Conservation (phyloP, 176 grass and related monocot species). For the Ensete ventricosum region DNA sequence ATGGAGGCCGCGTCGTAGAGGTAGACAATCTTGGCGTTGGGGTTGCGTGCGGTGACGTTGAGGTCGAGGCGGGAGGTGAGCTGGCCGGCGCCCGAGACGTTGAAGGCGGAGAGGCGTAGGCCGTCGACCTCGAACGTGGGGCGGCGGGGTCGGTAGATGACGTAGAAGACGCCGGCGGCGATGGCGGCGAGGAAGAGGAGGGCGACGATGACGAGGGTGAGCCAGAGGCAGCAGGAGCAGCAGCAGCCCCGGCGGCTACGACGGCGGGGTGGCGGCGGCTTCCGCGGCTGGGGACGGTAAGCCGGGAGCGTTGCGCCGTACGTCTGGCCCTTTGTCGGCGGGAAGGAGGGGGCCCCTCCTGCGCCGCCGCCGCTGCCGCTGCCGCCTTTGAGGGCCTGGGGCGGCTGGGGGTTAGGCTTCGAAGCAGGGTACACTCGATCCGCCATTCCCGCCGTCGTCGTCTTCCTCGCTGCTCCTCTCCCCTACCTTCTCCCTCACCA, state of each 20-base stretch:
- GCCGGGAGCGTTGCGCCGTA: slow-evolving; percentile 53
- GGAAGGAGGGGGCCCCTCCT: slow-evolving; percentile 20
- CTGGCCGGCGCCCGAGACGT: slow-evolving; percentile 32
- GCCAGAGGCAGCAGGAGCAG: slow-evolving; percentile 60
- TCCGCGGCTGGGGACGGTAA: slow-evolving; percentile 44
- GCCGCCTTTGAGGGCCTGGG: slow-evolving; percentile 22
- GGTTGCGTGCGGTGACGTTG: slow-evolving; percentile 63
- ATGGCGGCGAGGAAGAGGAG: slow-evolving; percentile 66
- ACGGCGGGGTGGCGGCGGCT: slow-evolving; percentile 35
- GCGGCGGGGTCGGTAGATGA: slow-evolving; percentile 74
- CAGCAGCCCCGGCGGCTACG: slow-evolving; percentile 50
- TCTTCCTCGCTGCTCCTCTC: not conserved
- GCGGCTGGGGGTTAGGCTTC: slow-evolving; percentile 56
- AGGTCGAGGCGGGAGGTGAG: slow-evolving; percentile 46
- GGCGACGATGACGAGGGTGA: slow-evolving; percentile 44
- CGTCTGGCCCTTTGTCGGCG: slow-evolving; percentile 57
- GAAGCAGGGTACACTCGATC: slow-evolving; percentile 60
- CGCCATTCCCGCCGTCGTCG: slow-evolving; percentile 40
- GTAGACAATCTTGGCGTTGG: slow-evolving; percentile 87
- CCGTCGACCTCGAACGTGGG: slow-evolving; percentile 62
- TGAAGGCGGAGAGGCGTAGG: slow-evolving; percentile 45
- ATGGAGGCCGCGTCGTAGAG: slow-evolving; percentile 79
- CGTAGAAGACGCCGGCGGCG: slow-evolving; percentile 60
- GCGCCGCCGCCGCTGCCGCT: slow-evolving; percentile 17
- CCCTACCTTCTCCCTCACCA: too few species aligned